Evolutionary conservation across 352 stramenopile species (phyloP).

Genomic region (Globisporangium sylvaticum): DNA sequence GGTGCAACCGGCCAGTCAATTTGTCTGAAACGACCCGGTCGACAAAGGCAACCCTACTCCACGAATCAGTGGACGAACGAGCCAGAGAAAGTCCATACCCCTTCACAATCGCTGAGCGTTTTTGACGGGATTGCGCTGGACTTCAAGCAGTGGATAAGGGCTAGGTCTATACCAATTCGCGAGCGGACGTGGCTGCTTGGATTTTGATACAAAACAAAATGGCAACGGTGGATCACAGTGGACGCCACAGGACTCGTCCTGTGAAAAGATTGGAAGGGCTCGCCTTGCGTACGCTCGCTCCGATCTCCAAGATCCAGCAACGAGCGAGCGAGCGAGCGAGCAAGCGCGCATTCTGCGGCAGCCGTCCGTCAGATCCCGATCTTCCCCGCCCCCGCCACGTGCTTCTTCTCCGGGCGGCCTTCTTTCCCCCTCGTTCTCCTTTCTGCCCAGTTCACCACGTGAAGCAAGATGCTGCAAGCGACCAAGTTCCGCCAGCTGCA

Average conservation of each 20-base stretch:
- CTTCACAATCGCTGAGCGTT: too few species aligned
- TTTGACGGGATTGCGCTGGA: neutral
- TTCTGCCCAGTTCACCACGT: neutral
- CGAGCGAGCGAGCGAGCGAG: too few species aligned
- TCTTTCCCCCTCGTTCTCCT: neutral
- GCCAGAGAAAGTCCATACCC: neutral
- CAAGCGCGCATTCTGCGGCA: neutral
- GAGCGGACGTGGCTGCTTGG: neutral
- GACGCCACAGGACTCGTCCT: neutral
- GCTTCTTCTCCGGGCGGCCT: neutral
- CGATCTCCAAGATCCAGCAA: neutral
- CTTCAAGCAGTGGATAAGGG: conserved; percentile 14
- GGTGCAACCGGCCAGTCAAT: neutral
- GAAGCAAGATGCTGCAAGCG: conserved; percentile 47
- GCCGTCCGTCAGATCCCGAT: conserved; percentile 14
- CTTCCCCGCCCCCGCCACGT: conserved; percentile 8
- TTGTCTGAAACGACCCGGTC: neutral
- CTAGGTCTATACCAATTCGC: neutral
- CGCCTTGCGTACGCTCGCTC: neutral
- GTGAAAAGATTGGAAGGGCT: neutral
- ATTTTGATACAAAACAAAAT: neutral
- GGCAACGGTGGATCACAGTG: neutral
- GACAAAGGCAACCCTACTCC: conserved; percentile 3
- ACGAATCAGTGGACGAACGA: conserved; percentile 5
- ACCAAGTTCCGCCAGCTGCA: conserved; percentile 57